Evolutionary conservation across 208 protist genomes (phyloP).

Genomic region (Leishmania amazonensis): DNA sequence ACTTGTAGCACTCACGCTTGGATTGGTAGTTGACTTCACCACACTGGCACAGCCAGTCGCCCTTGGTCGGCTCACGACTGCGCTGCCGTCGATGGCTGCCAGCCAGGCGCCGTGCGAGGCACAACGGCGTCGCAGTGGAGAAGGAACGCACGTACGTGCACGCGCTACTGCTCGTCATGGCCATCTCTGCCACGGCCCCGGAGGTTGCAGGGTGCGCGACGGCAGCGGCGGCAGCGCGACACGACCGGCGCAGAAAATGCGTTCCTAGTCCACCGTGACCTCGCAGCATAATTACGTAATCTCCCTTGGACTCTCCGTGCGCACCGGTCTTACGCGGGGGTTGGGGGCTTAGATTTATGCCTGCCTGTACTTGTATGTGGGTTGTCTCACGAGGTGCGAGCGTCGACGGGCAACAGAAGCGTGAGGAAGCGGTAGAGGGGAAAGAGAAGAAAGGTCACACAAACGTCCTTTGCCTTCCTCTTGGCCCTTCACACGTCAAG

Average conservation of each 20-base stretch:
- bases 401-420: neutral
- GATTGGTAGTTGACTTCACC: conserved; percentile 86
- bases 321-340: neutral
- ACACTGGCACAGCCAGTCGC: conserved; percentile 91
- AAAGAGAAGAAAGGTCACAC: neutral
- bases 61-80: conserved; percentile 71
- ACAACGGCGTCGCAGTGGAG: conserved; percentile 10
- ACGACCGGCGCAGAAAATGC: neutral
- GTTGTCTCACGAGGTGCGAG: neutral
- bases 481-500: neutral
- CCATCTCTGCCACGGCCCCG: neutral
- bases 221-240: neutral
- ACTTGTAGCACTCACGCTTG: conserved; percentile 93
- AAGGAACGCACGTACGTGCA: neutral
- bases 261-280: neutral
- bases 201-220: neutral
- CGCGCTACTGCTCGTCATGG: neutral
- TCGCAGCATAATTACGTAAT: conserved; percentile 3
- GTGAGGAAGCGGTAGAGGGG: neutral
- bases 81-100: conserved; percentile 30
- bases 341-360: neutral
- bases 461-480: neutral
- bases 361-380: neutral
- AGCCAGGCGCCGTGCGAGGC: conserved; percentile 59
- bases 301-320: neutral